Evolutionary conservation across 257 asterid genomes (phyloP).

Genomic region (Solanum paucissectum): DNA sequence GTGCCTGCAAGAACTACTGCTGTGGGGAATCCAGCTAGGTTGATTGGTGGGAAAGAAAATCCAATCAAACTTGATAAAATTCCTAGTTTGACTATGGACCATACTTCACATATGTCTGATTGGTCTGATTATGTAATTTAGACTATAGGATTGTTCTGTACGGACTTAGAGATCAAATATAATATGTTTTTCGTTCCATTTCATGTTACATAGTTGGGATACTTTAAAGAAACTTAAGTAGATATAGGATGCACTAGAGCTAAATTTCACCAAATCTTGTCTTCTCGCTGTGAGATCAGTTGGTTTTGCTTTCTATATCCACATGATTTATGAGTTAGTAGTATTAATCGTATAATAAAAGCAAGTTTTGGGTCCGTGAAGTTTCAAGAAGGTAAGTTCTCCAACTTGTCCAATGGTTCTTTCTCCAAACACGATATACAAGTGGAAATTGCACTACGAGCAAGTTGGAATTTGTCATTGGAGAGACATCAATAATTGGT

Average conservation of each 20-base stretch:
- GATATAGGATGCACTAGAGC: not conserved
- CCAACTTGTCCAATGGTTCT: not conserved
- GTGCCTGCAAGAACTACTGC: conserved; percentile 87
- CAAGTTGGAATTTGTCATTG: not conserved
- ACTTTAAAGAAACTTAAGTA: not conserved
- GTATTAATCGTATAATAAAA: not conserved
- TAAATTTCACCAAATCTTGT: not conserved
- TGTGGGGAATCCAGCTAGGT: conserved; percentile 78
- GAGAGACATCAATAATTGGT: not conserved
- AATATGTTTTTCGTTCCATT: not conserved
- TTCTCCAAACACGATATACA: not conserved
- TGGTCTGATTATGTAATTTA: conserved; percentile 85
- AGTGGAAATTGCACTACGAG: not conserved
- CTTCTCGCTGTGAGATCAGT: not conserved
- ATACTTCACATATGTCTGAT: conserved; percentile 52
- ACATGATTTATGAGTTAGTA: not conserved
- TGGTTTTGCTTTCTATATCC: not conserved
- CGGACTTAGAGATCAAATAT: not conserved
- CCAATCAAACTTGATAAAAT: conserved; percentile 56
- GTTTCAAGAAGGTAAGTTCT: not conserved
- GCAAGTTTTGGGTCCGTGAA: not conserved
- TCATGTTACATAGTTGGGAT: not conserved
- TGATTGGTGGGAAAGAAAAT: conserved; percentile 78
- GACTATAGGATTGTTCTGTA: not conserved
- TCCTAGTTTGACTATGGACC: conserved; percentile 86